phyloP scores from a whole-genome alignment of 2,329 filamentous ascomycete genomes.

The Alternaria conjuncta region DNA sequence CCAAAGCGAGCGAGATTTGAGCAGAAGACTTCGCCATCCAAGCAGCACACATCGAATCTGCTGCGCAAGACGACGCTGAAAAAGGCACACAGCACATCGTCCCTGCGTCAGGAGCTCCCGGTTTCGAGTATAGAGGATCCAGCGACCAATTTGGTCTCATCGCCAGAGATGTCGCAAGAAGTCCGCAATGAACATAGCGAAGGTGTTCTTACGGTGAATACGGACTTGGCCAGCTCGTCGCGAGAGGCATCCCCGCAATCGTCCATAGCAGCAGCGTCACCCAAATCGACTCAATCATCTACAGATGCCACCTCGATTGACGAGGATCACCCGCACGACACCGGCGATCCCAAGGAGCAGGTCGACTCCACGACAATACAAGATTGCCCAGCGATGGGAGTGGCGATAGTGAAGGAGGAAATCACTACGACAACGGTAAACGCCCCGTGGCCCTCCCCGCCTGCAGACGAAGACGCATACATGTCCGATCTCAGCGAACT shows the following conservation, averaged over 20 bases:
- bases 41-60: slow-evolving; percentile 18
- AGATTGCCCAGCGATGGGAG: slow-evolving; percentile 33
- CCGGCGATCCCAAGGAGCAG: slow-evolving; percentile 24
- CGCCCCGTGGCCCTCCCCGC: slow-evolving; percentile 36
- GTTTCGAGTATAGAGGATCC: slow-evolving; percentile 44
- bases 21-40: slow-evolving; percentile 18
- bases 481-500: slow-evolving; percentile 51
- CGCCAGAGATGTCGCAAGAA: slow-evolving; percentile 27
- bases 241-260: slow-evolving; percentile 40
- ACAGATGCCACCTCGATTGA: slow-evolving; percentile 49
- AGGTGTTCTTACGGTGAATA: slow-evolving; percentile 35
- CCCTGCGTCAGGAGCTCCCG: slow-evolving; percentile 38
- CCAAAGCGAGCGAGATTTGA: slow-evolving; percentile 19
- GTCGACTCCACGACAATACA: slow-evolving; percentile 30
- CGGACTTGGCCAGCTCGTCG: slow-evolving; percentile 38
- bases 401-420: slow-evolving; percentile 39
- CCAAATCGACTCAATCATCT: slow-evolving; percentile 41
- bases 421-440: slow-evolving; percentile 37
- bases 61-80: slow-evolving; percentile 36
- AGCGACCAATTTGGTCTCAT: slow-evolving; percentile 20
- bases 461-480: slow-evolving; percentile 38
- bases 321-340: slow-evolving; percentile 30
- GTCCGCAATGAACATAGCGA: slow-evolving; percentile 43
- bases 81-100: slow-evolving; percentile 43
- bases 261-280: slow-evolving; percentile 33